phyloP scores from a whole-genome alignment of 768 basidiomycete species.

The Cyathus striatus region DNA sequence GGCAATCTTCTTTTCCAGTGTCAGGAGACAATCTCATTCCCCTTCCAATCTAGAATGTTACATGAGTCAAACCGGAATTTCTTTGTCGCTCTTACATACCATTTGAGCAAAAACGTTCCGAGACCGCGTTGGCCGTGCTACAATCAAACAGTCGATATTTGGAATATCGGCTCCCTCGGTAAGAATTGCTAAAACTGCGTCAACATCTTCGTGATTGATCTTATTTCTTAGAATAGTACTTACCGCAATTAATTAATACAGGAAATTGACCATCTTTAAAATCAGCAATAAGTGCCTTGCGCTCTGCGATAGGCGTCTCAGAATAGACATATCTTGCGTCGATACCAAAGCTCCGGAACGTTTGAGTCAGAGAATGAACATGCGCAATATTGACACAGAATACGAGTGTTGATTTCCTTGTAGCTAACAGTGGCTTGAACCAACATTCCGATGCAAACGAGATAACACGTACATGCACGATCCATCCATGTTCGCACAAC shows the following conservation, averaged over 20 bases:
- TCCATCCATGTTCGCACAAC: conserved; percentile 85
- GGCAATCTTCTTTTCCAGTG: conserved; percentile 81
- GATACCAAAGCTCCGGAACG: conserved; percentile 69
- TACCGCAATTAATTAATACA: conserved; percentile 87
- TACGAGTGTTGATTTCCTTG: conserved; percentile 83
- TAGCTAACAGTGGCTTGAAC: conserved; percentile 24
- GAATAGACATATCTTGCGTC: conserved; percentile 83
- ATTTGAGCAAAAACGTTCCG: conserved; percentile 90
- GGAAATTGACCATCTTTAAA: conserved; percentile 77
- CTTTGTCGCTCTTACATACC: conserved; percentile 38
- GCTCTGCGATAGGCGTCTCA: conserved; percentile 57
- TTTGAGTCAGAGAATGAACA: conserved; percentile 65
- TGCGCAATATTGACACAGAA: conserved; percentile 88
- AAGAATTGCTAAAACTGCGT: conserved; percentile 55
- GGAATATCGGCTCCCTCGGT: conserved; percentile 96
- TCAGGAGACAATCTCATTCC: conserved; percentile 82
- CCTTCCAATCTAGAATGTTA: conserved; percentile 69
- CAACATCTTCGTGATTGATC: neutral
- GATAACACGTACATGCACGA: conserved; percentile 55
- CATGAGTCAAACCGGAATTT: neutral
- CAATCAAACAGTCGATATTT: conserved; percentile 85
- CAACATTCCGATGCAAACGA: neutral
- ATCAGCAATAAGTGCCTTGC: conserved; percentile 54
- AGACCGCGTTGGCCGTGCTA: conserved; percentile 87
- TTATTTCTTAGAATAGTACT: conserved; percentile 5